Percentiles rank a stretch among this genome's conserved stretches.
Evolutionary conservation across 805 yeast genomes (phyloP).

Genomic region (Pichia cephalocereana): DNA sequence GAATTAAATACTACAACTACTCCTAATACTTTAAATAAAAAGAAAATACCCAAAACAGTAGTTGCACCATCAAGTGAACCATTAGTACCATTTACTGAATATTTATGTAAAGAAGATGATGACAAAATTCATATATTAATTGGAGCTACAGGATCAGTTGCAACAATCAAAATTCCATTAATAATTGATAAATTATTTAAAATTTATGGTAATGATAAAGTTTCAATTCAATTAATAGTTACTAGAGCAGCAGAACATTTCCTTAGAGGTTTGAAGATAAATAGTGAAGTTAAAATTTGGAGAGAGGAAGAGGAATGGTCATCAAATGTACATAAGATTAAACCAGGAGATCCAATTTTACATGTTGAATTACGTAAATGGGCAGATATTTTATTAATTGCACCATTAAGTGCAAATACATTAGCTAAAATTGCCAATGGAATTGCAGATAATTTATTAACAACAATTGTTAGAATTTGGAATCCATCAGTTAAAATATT

Average conservation of each 20-base stretch:
- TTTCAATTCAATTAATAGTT: slow-evolving; percentile 77
- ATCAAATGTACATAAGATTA: slow-evolving; percentile 31
- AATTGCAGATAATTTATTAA: slow-evolving; percentile 82
- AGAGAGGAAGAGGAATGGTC: slow-evolving; percentile 91
- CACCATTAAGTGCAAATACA: slow-evolving; percentile 94
- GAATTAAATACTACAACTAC: too few relatives aligned
- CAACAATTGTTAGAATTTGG: slow-evolving; percentile 93
- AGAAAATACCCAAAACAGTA: slow-evolving; percentile 35
- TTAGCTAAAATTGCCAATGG: slow-evolving; percentile 85
- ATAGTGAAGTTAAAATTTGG: slow-evolving; percentile 78
- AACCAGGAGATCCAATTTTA: slow-evolving; percentile 87
- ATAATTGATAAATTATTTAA: slow-evolving; percentile 82
- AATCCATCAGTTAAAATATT: slow-evolving; percentile 83
- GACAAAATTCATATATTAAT: slow-evolving; percentile 79
- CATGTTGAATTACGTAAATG: slow-evolving; percentile 93
- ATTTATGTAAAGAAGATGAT: slow-evolving; percentile 65
- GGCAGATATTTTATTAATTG: slow-evolving; percentile 90
- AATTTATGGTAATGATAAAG: slow-evolving; percentile 61
- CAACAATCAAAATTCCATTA: slow-evolving; percentile 86
- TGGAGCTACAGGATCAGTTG: slow-evolving; percentile 95
- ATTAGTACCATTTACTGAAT: slow-evolving; percentile 67
- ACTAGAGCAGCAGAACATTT: slow-evolving; percentile 85
- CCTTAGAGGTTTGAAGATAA: slow-evolving; percentile 41
- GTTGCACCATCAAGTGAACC: slow-evolving; percentile 53
- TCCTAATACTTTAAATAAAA: slow-evolving; percentile 7